Percentiles rank a stretch among this genome's conserved stretches.
Evolutionary conservation across 164 flowering plant species (phyloP).

Genomic region (Macadamia tetraphylla): DNA sequence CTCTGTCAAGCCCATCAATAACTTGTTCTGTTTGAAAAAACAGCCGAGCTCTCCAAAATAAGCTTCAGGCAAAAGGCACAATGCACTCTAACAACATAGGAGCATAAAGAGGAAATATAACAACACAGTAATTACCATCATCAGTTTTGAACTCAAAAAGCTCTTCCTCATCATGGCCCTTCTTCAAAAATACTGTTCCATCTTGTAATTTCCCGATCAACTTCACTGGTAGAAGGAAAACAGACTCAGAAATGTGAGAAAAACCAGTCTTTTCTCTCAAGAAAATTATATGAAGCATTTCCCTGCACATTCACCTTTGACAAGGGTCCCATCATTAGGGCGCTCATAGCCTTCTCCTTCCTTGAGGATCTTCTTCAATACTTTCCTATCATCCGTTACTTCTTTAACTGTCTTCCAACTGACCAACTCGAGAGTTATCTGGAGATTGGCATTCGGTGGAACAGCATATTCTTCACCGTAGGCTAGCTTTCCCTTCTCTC

Average conservation of each 20-base stretch:
- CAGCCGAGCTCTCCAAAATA: not conserved
- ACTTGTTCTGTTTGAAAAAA: slow-evolving; percentile 66
- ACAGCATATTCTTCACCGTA: slow-evolving; percentile 54
- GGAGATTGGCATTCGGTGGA: slow-evolving; percentile 73
- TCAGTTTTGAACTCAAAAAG: slow-evolving; percentile 83
- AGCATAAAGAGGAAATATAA: no score
- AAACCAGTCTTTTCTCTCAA: not conserved
- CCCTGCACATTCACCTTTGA: slow-evolving; percentile 33
- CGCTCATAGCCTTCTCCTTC: slow-evolving; percentile 93
- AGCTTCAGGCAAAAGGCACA: no score
- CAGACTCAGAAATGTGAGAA: not conserved
- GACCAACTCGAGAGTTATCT: slow-evolving; percentile 60
- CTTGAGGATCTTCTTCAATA: slow-evolving; percentile 73
- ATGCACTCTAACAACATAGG: no score
- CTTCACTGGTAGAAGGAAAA: slow-evolving; percentile 52
- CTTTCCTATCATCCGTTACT: slow-evolving; percentile 77
- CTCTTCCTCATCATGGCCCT: slow-evolving; percentile 63
- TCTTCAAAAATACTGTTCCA: slow-evolving; percentile 74
- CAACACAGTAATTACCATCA: slow-evolving; percentile 47
- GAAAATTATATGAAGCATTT: not conserved
- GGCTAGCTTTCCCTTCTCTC: slow-evolving; percentile 70
- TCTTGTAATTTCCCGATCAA: slow-evolving; percentile 75
- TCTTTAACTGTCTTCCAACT: slow-evolving; percentile 92
- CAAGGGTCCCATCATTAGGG: slow-evolving; percentile 84
- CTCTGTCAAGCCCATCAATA: slow-evolving; percentile 81